Conservation (phyloP, 768 basidiomycete species). For the Heimioporus sp. region DNA sequence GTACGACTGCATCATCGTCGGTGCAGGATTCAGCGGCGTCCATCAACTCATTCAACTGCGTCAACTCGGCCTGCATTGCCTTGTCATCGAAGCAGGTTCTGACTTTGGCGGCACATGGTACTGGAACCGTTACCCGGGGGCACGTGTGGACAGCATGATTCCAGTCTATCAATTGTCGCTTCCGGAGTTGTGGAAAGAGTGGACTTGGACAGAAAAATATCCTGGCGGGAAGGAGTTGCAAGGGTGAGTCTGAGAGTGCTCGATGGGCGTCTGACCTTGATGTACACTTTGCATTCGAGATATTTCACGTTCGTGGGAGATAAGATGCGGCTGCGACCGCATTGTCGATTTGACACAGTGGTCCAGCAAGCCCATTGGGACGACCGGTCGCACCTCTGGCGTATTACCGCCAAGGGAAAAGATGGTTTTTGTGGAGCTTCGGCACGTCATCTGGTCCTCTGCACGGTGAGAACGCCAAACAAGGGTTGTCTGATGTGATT, state of each 20-base stretch:
- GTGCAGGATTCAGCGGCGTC: conserved; percentile 16
- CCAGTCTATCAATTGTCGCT: conserved; percentile 7
- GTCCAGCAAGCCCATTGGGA: conserved; percentile 14
- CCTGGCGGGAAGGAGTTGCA: conserved; percentile 8
- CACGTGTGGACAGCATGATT: conserved; percentile 8
- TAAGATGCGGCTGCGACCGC: conserved; percentile 8
- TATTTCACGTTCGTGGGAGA: conserved; percentile 10
- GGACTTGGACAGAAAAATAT: conserved; percentile 14
- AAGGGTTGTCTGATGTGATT: not conserved
- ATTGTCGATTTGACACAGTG: conserved; percentile 12
- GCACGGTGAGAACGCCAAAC: not conserved
- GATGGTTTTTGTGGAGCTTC: not conserved
- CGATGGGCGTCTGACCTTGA: not conserved
- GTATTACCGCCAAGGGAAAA: conserved; percentile 5
- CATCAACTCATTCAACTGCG: conserved; percentile 8
- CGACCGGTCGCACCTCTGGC: conserved; percentile 11
- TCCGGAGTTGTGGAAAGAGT: conserved; percentile 13
- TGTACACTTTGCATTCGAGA: not conserved
- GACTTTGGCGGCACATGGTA: conserved; percentile 14
- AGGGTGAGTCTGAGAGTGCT: not conserved
- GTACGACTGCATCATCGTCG: conserved; percentile 13
- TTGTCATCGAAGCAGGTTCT: conserved; percentile 9
- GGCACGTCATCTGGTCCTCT: conserved; percentile 5
- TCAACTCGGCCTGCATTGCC: conserved; percentile 10
- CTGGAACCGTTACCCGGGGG: conserved; percentile 17